A percentile compares a stretch with the other conserved stretches of the same genome.
Conservation (phyloP, 169 alveolate species). For the Plasmodium billcollinsi region DNA sequence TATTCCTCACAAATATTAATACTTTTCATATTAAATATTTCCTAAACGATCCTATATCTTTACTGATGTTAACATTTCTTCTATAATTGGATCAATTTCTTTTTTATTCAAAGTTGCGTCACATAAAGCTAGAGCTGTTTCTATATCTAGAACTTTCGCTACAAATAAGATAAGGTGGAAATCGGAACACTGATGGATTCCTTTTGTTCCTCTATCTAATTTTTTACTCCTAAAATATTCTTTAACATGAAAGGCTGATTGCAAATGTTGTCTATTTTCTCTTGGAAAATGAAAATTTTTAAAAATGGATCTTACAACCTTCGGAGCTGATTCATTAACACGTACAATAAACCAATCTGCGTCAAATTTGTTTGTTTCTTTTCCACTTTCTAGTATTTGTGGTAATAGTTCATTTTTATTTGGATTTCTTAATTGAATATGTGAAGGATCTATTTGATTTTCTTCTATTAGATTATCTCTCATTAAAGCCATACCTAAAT, state of each 20-base stretch:
- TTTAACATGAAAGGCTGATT: slow-evolving; percentile 46
- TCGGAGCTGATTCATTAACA: slow-evolving; percentile 90
- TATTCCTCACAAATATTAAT: no score
- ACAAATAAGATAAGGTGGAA: slow-evolving; percentile 92
- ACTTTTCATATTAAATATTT: no score
- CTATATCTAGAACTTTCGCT: slow-evolving; percentile 93
- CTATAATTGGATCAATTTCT: slow-evolving; percentile 80
- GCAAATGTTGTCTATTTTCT: slow-evolving; percentile 83
- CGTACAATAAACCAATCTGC: slow-evolving; percentile 88
- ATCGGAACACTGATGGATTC: slow-evolving; percentile 87
- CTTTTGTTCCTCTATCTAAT: slow-evolving; percentile 71
- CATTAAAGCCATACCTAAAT: slow-evolving; percentile 85
- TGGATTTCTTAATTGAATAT: slow-evolving; percentile 78
- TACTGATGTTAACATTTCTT: slow-evolving; percentile 60
- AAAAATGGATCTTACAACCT: slow-evolving; percentile 81
- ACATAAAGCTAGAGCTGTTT: slow-evolving; percentile 90
- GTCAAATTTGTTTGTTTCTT: slow-evolving; percentile 85
- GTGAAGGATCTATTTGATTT: slow-evolving; percentile 77
- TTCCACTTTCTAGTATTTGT: slow-evolving; percentile 86
- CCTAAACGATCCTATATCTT: background rate
- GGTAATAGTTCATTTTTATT: slow-evolving; percentile 84
- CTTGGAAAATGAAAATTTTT: slow-evolving; percentile 83
- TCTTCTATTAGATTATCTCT: slow-evolving; percentile 82
- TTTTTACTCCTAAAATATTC: slow-evolving; percentile 52
- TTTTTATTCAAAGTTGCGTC: slow-evolving; percentile 80